Evolutionary conservation across 2,329 filamentous ascomycete genomes (phyloP).

Genomic region (Shiraia bambusicola): DNA sequence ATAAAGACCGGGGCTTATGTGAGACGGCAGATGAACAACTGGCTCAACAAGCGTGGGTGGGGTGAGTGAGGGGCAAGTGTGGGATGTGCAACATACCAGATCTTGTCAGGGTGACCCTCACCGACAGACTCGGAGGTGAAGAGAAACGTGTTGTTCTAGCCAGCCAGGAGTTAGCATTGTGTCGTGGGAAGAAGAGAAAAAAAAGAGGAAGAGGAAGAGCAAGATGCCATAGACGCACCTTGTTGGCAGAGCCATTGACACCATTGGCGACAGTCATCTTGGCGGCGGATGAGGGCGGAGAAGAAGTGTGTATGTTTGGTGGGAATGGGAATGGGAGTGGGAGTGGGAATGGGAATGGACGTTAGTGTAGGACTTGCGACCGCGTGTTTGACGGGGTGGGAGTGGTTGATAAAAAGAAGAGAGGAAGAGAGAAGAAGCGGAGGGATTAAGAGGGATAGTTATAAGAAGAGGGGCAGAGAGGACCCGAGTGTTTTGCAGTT

Average conservation of each 20-base stretch:
- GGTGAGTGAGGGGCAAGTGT: conserved; percentile 1
- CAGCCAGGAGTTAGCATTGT: no score
- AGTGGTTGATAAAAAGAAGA: conserved; percentile 19
- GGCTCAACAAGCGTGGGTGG: background rate
- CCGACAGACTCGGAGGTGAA: conserved; percentile 57
- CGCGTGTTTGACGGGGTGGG: conserved; percentile 25
- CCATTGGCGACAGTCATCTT: conserved; percentile 27
- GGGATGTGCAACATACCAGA: conserved; percentile 59
- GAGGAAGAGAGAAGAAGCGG: conserved; percentile 19
- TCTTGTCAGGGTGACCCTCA: conserved; percentile 83
- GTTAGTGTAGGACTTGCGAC: conserved; percentile 45
- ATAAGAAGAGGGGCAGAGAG: conserved; percentile 33
- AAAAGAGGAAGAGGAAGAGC: no score
- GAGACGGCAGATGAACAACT: background rate
- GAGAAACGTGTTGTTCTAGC: conserved; percentile 42
- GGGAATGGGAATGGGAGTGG: conserved; percentile 1
- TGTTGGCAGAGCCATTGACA: conserved; percentile 12
- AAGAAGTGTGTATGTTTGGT: background rate
- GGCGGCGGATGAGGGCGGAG: conserved; percentile 3
- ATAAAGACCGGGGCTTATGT: conserved; percentile 2
- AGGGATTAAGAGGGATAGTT: no score
- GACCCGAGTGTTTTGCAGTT: conserved; percentile 24
- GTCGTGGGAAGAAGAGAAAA: no score
- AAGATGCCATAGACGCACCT: conserved; percentile 21
- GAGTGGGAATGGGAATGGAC: conserved; percentile 9